These are phyloP conservation scores for Alternaria angustiovoidea DNA, from an alignment of 2,329 filamentous ascomycete species.

Conservation along the genomic window DNA sequence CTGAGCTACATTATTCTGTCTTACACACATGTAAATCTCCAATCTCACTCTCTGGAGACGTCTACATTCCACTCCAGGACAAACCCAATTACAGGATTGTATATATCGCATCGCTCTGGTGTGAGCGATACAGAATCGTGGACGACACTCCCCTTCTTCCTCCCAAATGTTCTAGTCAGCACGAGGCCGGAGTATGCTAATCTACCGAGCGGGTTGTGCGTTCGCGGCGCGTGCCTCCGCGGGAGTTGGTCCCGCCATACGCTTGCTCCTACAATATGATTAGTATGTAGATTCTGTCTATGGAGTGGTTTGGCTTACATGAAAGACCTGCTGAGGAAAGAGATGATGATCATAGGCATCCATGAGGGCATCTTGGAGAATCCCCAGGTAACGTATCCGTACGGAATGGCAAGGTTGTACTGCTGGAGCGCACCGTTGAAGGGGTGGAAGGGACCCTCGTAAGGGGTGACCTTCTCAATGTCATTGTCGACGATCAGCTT, in stretches of 20 bases:
- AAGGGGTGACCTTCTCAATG: constrained; percentile 60
- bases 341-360: constrained; percentile 79
- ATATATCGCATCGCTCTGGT: constrained; percentile 11
- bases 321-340: constrained; percentile 74
- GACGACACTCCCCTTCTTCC: neutral
- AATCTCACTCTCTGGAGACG: neutral
- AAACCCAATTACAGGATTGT: constrained; percentile 23
- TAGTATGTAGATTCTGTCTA: neutral
- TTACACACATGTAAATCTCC: neutral
- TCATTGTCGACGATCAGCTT: constrained; percentile 67
- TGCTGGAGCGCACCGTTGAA: constrained; percentile 73
- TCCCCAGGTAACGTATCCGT: constrained; percentile 72
- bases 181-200: neutral
- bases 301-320: constrained; percentile 66
- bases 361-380: constrained; percentile 70
- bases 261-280: constrained; percentile 18
- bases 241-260: constrained; percentile 19
- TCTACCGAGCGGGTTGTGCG: constrained; percentile 18
- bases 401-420: constrained; percentile 67
- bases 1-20: constrained; percentile 4
- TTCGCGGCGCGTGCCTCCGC: constrained; percentile 5
- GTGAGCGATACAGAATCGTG: constrained; percentile 1
- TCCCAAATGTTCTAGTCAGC: too few species aligned
- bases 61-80: constrained; percentile 2
- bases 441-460: constrained; percentile 77